phyloP scores from a whole-genome alignment of 306 rosid genomes.

The Myrica gale region DNA sequence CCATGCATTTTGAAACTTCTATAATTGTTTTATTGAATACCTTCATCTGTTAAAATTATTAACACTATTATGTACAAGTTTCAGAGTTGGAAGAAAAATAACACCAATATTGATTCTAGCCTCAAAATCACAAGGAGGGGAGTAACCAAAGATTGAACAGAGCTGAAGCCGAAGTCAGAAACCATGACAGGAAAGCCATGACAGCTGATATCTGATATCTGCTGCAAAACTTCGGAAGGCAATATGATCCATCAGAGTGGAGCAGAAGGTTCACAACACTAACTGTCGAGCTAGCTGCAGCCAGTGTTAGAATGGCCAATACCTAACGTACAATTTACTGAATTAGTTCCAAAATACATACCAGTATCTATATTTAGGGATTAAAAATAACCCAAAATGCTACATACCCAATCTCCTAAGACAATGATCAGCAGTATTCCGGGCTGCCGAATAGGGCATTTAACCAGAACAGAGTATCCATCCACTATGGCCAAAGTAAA shows the following conservation, averaged over 20 bases:
- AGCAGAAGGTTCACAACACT: constrained; percentile 72
- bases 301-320: constrained; percentile 66
- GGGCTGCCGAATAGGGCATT: constrained; percentile 70
- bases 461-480: constrained; percentile 69
- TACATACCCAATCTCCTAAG: constrained; percentile 76
- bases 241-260: constrained; percentile 39
- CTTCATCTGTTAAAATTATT: neutral
- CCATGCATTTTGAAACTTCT: neutral
- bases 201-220: constrained; percentile 66
- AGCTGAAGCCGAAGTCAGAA: constrained; percentile 57
- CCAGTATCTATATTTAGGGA: neutral
- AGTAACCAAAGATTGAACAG: constrained; percentile 78
- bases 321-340: constrained; percentile 37
- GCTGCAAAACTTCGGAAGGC: constrained; percentile 55
- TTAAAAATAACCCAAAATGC: constrained; percentile 11
- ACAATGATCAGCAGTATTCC: constrained; percentile 61
- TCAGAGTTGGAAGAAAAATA: constrained; percentile 1
- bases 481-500: constrained; percentile 84
- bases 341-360: constrained; percentile 18
- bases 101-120: constrained; percentile 13
- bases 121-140: constrained; percentile 52
- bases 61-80: constrained; percentile 5
- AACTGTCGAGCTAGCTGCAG: constrained; percentile 74
- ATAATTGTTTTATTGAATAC: neutral
- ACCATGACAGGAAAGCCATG: constrained; percentile 78